Evolutionary conservation across 257 asterid genomes (phyloP).

Genomic region (Lantana camara): DNA sequence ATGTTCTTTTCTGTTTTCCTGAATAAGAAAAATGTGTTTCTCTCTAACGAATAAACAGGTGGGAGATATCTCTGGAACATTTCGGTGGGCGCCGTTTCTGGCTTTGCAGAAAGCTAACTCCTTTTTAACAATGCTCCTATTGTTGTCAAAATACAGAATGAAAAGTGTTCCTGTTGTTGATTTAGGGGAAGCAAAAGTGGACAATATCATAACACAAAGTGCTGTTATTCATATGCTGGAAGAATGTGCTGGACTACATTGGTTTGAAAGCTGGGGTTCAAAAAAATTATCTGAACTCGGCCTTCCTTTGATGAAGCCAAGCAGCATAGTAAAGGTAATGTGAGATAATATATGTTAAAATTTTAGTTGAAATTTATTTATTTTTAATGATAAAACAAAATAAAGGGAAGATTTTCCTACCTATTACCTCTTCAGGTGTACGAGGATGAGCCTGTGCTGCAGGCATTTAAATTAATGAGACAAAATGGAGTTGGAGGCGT

Average conservation of each 20-base stretch:
- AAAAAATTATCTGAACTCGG: conserved; percentile 86
- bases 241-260: conserved; percentile 94
- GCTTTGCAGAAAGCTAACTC: conserved; percentile 95
- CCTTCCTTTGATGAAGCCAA: conserved; percentile 75
- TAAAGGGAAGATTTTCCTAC: too few species aligned
- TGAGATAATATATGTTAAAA: background rate
- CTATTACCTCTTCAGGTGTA: conserved; percentile 43
- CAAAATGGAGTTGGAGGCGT: conserved; percentile 90
- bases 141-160: conserved; percentile 92
- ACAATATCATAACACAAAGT: conserved; percentile 84
- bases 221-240: conserved; percentile 97
- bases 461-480: conserved; percentile 91
- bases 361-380: too few species aligned
- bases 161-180: conserved; percentile 95
- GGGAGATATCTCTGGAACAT: conserved; percentile 88
- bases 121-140: conserved; percentile 90
- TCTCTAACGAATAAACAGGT: conserved; percentile 52
- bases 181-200: conserved; percentile 78
- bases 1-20: background rate
- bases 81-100: conserved; percentile 99
- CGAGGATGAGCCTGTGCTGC: conserved; percentile 94
- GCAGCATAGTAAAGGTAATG: conserved; percentile 66
- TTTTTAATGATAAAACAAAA: too few species aligned
- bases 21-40: conserved; percentile 4
- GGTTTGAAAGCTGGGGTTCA: conserved; percentile 99